phyloP scores from a whole-genome alignment of 805 yeast species.

The Candida coleopterorum region DNA sequence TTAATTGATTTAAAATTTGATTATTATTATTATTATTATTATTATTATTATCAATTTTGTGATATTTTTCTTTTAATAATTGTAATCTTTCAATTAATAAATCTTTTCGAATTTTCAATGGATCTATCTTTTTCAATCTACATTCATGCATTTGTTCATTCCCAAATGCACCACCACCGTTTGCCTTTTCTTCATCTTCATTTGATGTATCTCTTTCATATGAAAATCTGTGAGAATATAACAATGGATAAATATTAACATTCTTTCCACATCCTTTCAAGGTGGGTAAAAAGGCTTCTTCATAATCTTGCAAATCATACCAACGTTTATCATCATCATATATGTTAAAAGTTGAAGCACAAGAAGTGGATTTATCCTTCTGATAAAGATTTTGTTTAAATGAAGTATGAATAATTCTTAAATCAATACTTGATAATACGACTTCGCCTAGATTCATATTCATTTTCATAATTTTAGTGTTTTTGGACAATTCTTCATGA shows the following conservation, averaged over 20 bases:
- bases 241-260: constrained; percentile 54
- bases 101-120: constrained; percentile 25
- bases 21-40: constrained; percentile 7
- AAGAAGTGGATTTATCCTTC: constrained; percentile 5
- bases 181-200: constrained; percentile 42
- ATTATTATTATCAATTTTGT: constrained; percentile 10
- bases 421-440: constrained; percentile 50
- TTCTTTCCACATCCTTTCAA: constrained; percentile 30
- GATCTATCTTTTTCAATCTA: constrained; percentile 20
- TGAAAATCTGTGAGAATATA: constrained; percentile 64
- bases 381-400: constrained; percentile 33
- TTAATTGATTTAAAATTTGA: constrained; percentile 5
- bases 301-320: constrained; percentile 60
- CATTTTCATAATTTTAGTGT: constrained; percentile 49
- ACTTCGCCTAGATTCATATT: constrained; percentile 66
- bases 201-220: constrained; percentile 66
- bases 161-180: constrained; percentile 10
- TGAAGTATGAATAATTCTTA: constrained; percentile 49
- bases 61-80: constrained; percentile 18
- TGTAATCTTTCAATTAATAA: constrained; percentile 21
- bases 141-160: constrained; percentile 28
- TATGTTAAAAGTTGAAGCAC: constrained; percentile 20
- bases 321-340: constrained; percentile 56
- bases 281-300: constrained; percentile 48
- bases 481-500: constrained; percentile 43